A percentile compares a stretch with the other conserved stretches of the same genome.
Evolutionary conservation across 805 yeast species (phyloP).

Genomic region (Ogataea dorogensis): DNA sequence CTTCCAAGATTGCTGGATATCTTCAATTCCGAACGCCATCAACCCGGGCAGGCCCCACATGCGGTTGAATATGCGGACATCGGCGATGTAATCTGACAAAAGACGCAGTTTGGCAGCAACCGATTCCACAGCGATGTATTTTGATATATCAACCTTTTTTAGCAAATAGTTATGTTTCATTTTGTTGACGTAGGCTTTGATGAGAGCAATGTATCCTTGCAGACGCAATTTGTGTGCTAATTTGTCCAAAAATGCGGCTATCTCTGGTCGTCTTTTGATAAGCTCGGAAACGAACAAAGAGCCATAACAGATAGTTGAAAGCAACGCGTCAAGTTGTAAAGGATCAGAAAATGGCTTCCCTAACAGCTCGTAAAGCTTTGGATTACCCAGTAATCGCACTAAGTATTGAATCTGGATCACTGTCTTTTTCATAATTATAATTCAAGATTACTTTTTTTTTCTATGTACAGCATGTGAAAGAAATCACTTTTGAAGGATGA

Average conservation of each 20-base stretch:
- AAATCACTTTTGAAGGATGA: constrained; percentile 18
- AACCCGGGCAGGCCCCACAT: constrained; percentile 36
- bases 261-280: constrained; percentile 22
- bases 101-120: constrained; percentile 21
- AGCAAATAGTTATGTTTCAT: background rate
- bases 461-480: constrained; percentile 11
- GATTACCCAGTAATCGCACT: constrained; percentile 20
- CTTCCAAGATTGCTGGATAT: constrained; percentile 10
- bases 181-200: constrained; percentile 1
- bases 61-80: constrained; percentile 36
- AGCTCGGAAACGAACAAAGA: constrained; percentile 30
- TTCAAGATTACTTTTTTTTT: constrained; percentile 1
- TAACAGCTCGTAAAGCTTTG: constrained; percentile 30
- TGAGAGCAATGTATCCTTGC: background rate
- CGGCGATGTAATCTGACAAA: constrained; percentile 34
- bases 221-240: constrained; percentile 8
- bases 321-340: constrained; percentile 29
- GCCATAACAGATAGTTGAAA: constrained; percentile 36
- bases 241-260: constrained; percentile 7
- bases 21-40: constrained; percentile 25
- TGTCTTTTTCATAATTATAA: constrained; percentile 1
- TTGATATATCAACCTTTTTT: background rate
- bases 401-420: constrained; percentile 2
- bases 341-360: constrained; percentile 28
- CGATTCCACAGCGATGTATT: background rate